phyloP scores from a whole-genome alignment of 2,329 filamentous ascomycete species.

The Raffaelea deltoideospora region DNA sequence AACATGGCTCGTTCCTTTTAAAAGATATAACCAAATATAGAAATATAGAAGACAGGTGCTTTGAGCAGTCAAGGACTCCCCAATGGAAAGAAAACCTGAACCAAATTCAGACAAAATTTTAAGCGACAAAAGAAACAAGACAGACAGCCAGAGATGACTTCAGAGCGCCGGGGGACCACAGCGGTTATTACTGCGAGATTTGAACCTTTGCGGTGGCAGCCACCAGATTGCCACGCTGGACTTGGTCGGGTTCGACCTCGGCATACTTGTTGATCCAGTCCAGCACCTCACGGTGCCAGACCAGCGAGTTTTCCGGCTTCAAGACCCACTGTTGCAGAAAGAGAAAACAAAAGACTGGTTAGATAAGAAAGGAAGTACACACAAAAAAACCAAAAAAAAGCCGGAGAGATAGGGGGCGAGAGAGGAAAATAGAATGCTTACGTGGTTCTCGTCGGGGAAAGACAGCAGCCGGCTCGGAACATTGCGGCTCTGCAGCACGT shows the following conservation, averaged over 20 bases:
- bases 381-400: too few relatives aligned
- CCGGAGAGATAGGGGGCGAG: too few relatives aligned
- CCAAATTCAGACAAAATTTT: not conserved
- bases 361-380: not conserved
- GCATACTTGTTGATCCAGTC: conserved; percentile 58
- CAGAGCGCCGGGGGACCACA: too few relatives aligned
- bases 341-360: conserved; percentile 32
- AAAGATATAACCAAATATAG: too few relatives aligned
- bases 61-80: not conserved
- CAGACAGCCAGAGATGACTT: too few relatives aligned
- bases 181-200: not conserved
- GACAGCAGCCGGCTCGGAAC: conserved; percentile 65
- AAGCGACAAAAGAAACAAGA: not conserved
- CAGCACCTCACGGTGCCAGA: conserved; percentile 81
- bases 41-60: too few relatives aligned
- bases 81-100: not conserved
- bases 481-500: conserved; percentile 61
- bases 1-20: too few relatives aligned
- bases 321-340: conserved; percentile 51
- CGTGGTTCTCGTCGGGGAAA: conserved; percentile 62
- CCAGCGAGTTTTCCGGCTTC: conserved; percentile 77
- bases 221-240: not conserved
- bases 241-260: conserved; percentile 19
- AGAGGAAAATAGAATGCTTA: too few relatives aligned
- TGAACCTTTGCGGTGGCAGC: not conserved